Base-by-base conservation (phyloP, 371 early-diverging fungal genomes). In the Apophysomyces trapeziformis region DNA sequence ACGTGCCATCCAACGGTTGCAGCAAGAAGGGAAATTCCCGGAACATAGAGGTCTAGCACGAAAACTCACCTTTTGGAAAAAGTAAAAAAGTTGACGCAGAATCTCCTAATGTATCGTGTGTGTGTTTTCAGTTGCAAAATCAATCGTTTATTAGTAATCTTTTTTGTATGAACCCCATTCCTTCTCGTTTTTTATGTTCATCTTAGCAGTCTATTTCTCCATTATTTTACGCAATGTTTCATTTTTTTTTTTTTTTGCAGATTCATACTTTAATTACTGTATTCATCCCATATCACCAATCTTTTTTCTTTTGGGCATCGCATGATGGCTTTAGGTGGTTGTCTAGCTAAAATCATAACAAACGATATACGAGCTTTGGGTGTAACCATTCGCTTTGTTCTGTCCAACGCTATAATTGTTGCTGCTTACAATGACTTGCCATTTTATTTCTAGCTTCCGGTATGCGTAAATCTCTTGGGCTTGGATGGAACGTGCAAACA, bases 1-100 rank as follows among this genome's bases (percentile, higher is more conserved):
- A 32, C 66, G 77, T 44, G 83, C 83, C 1, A 62, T 73, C 4
- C 65, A 76, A 16, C 67, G 76, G 43, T 36, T 82, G 7, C 69
- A 73, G 35, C 66, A 64, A 38, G 35, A 50, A 16, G 64, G 54
- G 21, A 21, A 21, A 11, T 9, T 2, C 21, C 54, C 16, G 4
- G 54, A 50, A 50, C 16, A 50, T 26, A 50, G 21, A 50, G 21
- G 21, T 7, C 21, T 21, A 26, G 54, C 21, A 26, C 16, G 54
- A 11, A 50, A 21, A 50, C 21, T 50, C 21, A 50, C 54, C 11
- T 50, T 50, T 21, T 50, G 54, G 54, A 50, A 50, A 50, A 50
- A 50, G 54, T 50, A 50, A 50, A 50, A 50, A 41, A 8, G 11
- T 41, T 13, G 11, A 8, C 11, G 2, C 41, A 21, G 11, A 2